Conservation (phyloP, 768 basidiomycete genomes). For the Tylopilus sp. region DNA sequence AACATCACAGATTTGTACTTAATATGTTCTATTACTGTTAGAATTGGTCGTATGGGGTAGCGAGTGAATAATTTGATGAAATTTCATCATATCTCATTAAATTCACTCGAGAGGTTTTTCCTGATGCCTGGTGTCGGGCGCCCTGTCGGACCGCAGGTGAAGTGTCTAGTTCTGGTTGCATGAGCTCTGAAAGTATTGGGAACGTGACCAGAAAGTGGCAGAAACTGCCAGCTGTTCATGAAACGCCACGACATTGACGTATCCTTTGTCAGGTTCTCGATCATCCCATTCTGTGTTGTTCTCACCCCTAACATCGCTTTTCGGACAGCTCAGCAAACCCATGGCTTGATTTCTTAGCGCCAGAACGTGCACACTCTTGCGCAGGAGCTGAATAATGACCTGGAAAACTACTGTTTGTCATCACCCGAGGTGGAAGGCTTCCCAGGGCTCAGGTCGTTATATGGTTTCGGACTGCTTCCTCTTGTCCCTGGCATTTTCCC, state of each 20-base stretch:
- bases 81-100: too few relatives aligned
- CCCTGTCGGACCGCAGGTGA: conserved; percentile 75
- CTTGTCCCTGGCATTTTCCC: conserved; percentile 65
- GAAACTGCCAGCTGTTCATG: conserved; percentile 86
- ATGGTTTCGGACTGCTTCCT: conserved; percentile 82
- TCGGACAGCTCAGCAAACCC: conserved; percentile 74
- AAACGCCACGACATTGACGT: conserved; percentile 75
- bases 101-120: too few relatives aligned
- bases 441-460: conserved; percentile 57
- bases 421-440: conserved; percentile 41
- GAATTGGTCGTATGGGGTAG: too few relatives aligned
- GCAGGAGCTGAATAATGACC: conserved; percentile 66
- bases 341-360: conserved; percentile 84
- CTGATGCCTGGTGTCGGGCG: conserved; percentile 73
- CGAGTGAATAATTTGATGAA: too few relatives aligned
- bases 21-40: too few relatives aligned
- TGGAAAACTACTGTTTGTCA: conserved; percentile 76
- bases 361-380: conserved; percentile 68
- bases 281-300: not conserved
- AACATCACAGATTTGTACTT: too few relatives aligned
- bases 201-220: conserved; percentile 73
- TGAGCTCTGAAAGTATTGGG: conserved; percentile 59
- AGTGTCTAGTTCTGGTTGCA: conserved; percentile 3
- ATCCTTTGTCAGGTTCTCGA: conserved; percentile 66
- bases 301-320: conserved; percentile 14